Evolutionary conservation across 768 basidiomycete genomes (phyloP), one percentile per base, ranked within the genome.

Genomic region (Phanerochaete carnosa): DNA sequence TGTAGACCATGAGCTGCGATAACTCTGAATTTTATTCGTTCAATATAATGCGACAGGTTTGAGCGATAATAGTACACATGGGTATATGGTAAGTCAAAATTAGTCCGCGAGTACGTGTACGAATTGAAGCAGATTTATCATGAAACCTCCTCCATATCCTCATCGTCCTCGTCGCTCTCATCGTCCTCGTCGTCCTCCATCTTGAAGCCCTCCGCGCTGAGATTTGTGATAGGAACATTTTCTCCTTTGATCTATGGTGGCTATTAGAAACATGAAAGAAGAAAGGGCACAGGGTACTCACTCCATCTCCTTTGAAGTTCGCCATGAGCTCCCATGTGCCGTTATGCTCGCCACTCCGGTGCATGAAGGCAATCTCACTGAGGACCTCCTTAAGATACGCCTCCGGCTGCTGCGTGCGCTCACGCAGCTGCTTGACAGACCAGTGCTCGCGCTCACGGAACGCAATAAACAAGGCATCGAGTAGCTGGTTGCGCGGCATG

Each of bases 351-450:
- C 94, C 94, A 49, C 85, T 86, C 54, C 88, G 85, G 70, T 93
- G 86, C 50, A 94, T 77, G 57, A 78, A 82, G 3, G 88, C 94
- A 53, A 95, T 87, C 64, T 92, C 89, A 29, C 76, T 77, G 30
- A 96, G 75, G 2, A 90, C 85, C 65, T 95, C 92, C 69, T 93
- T 93, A 63, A 96, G 83, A 70, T 92, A 95, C 12, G 79, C 85
- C 72, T 93, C 91, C 1, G 93, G 92, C 70, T 96, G 93, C 70
- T 92, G 88, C 0, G 90, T 91, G 63, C 83, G 84, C 68, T 92
- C 89, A 45, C 91, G 84, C 57, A 94, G 76, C 1, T 83, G 76
- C 64, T 87, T 88, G 71, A 94, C 86, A 60, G 84, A 79, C 94
- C 94, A 98, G 54, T 85, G 86, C n/a, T 87, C 83, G 46, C 82